phyloP scores from a whole-genome alignment of 1,284 basidiomycete species.

The Fomitopsis pinicola region DNA sequence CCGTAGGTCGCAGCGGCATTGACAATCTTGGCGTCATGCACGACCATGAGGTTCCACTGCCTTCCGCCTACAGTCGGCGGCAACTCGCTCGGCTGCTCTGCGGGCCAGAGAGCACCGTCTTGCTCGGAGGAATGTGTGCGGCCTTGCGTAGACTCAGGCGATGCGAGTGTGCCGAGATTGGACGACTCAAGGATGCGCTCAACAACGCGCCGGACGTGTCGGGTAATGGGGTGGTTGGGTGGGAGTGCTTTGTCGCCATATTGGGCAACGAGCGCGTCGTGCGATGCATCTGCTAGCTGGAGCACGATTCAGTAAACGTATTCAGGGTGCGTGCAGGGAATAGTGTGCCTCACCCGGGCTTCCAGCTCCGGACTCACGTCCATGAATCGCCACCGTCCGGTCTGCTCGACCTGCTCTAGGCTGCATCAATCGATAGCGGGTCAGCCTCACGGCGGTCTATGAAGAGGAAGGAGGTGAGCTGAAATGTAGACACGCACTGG shows the following conservation, averaged over 20 bases:
- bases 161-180: slow-evolving; percentile 61
- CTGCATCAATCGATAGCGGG: slow-evolving; percentile 32
- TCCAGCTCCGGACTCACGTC: slow-evolving; percentile 63
- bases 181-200: slow-evolving; percentile 71
- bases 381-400: slow-evolving; percentile 85
- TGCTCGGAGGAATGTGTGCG: background rate
- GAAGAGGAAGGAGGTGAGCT: background rate
- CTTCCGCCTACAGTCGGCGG: slow-evolving; percentile 28
- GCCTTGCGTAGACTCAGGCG: slow-evolving; percentile 2
- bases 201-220: slow-evolving; percentile 68
- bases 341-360: slow-evolving; percentile 32
- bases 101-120: slow-evolving; percentile 13
- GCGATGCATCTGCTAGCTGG: slow-evolving; percentile 48
- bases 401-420: slow-evolving; percentile 77
- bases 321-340: background rate
- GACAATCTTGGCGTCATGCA: slow-evolving; percentile 67
- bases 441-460: background rate
- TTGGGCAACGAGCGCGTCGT: slow-evolving; percentile 49
- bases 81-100: slow-evolving; percentile 14
- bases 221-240: slow-evolving; percentile 59
- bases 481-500: slow-evolving; percentile 42
- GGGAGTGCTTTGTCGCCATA: slow-evolving; percentile 63
- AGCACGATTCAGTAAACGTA: background rate
- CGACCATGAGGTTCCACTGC: slow-evolving; percentile 79
- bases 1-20: slow-evolving; percentile 84